Percentiles rank a stretch among this genome's conserved stretches.
These are phyloP conservation scores for Xylaria arbuscula DNA, from an alignment of 2,329 filamentous ascomycete species.

Conservation along the genomic window DNA sequence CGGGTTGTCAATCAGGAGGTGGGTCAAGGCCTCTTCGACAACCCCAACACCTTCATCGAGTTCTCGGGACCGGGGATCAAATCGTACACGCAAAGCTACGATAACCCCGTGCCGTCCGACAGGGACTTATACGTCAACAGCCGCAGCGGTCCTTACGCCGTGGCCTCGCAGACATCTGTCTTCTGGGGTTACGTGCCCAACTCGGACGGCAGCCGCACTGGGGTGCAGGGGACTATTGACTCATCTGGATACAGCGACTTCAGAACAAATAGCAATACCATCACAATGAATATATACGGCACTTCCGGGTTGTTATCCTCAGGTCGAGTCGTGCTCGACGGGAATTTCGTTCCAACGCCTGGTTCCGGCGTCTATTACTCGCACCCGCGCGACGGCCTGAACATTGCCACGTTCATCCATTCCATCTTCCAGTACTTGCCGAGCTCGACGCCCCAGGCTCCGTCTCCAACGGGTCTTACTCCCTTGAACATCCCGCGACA, in stretches of 20 bases:
- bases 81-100: conserved; percentile 62
- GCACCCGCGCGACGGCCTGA: conserved; percentile 59
- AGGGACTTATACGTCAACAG: conserved; percentile 58
- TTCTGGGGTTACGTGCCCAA: conserved; percentile 63
- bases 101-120: conserved; percentile 56
- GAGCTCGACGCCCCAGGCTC: conserved; percentile 41
- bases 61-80: conserved; percentile 55
- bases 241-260: conserved; percentile 57
- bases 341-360: conserved; percentile 56
- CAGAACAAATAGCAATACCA: conserved; percentile 55
- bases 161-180: conserved; percentile 63
- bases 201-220: conserved; percentile 55
- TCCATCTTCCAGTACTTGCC: conserved; percentile 60
- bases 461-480: conserved; percentile 54
- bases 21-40: conserved; percentile 64
- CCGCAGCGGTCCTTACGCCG: conserved; percentile 63
- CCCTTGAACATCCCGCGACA: conserved; percentile 61
- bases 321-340: conserved; percentile 59
- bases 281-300: conserved; percentile 68
- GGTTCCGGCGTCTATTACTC: conserved; percentile 59
- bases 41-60: conserved; percentile 66
- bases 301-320: conserved; percentile 64
- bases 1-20: conserved; percentile 64
- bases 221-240: conserved; percentile 65
- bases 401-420: conserved; percentile 62